phyloP scores from a whole-genome alignment of 495 filamentous ascomycete genomes.

The Neurospora sp. region DNA sequence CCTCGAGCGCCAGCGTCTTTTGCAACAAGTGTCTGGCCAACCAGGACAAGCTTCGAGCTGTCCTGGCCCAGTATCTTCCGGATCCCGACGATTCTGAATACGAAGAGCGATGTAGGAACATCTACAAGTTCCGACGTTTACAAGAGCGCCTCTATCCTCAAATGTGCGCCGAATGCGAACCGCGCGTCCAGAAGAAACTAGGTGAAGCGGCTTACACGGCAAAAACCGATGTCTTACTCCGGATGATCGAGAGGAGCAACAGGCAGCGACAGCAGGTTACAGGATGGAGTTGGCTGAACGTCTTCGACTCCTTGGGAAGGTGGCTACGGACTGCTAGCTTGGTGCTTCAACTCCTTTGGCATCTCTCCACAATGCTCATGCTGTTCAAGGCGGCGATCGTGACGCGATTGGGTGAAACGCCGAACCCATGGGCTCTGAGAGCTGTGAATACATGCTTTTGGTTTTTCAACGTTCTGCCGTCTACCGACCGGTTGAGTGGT shows the following conservation, averaged over 20 bases:
- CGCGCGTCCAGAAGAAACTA: conserved; percentile 53
- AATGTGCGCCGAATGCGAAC: conserved; percentile 68
- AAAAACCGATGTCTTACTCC: conserved; percentile 64
- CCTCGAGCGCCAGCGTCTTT: conserved; percentile 44
- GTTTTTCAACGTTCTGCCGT: conserved; percentile 13
- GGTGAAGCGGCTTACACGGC: conserved; percentile 62
- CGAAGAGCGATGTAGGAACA: conserved; percentile 40
- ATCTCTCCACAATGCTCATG: conserved; percentile 29
- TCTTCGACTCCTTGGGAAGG: conserved; percentile 36
- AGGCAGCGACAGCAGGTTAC: conserved; percentile 31
- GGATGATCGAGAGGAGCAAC: conserved; percentile 56
- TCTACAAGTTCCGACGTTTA: conserved; percentile 49
- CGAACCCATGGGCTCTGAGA: conserved; percentile 20
- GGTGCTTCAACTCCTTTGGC: conserved; percentile 43
- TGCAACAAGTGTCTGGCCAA: conserved; percentile 73
- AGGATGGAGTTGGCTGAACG: conserved; percentile 40
- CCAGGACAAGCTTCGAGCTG: conserved; percentile 61
- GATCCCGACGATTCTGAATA: conserved; percentile 54
- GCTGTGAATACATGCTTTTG: conserved; percentile 23
- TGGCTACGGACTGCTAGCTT: conserved; percentile 45
- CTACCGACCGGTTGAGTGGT: conserved; percentile 27
- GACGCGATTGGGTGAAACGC: conserved; percentile 18
- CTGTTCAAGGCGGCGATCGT: conserved; percentile 10
- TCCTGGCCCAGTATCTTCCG: conserved; percentile 60
- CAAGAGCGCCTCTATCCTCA: conserved; percentile 75